These are phyloP conservation scores for Quercus parvula DNA, from an alignment of 306 rosid genomes.

Conservation along the genomic window DNA sequence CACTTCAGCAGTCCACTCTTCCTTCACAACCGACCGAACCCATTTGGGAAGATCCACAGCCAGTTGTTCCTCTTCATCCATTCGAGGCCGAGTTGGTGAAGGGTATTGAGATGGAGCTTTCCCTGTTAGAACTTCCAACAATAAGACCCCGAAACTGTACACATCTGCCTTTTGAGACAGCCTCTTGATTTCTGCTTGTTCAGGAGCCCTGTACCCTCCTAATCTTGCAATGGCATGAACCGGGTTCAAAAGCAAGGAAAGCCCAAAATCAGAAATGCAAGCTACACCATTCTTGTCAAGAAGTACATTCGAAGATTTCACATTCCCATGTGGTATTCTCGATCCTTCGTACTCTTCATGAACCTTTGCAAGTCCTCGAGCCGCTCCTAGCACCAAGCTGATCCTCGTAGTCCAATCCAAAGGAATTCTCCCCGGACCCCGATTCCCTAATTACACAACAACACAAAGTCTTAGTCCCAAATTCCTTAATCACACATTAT, in stretches of 20 bases:
- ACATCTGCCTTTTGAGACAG: conserved; percentile 88
- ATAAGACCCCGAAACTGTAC: conserved; percentile 76
- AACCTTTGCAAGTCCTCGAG: conserved; percentile 78
- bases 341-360: conserved; percentile 69
- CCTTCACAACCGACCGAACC: conserved; percentile 91
- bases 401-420: conserved; percentile 98
- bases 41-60: conserved; percentile 77
- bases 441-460: conserved; percentile 52
- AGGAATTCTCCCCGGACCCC: conserved; percentile 96
- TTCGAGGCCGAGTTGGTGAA: conserved; percentile 43
- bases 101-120: conserved; percentile 76
- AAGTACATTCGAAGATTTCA: conserved; percentile 86
- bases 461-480: neutral
- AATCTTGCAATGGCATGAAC: conserved; percentile 89
- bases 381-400: conserved; percentile 87
- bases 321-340: conserved; percentile 86
- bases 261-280: conserved; percentile 87
- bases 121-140: conserved; percentile 85
- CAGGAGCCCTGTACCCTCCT: conserved; percentile 94
- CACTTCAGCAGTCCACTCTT: conserved; percentile 99
- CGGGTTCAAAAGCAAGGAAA: conserved; percentile 77
- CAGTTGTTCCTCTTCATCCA: conserved; percentile 47
- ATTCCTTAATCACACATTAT: neutral
- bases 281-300: conserved; percentile 94
- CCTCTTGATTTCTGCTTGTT: conserved; percentile 71